Evolutionary conservation across 2,329 filamentous ascomycete species (phyloP).

Genomic region (Pseudogymnoascus sp.): DNA sequence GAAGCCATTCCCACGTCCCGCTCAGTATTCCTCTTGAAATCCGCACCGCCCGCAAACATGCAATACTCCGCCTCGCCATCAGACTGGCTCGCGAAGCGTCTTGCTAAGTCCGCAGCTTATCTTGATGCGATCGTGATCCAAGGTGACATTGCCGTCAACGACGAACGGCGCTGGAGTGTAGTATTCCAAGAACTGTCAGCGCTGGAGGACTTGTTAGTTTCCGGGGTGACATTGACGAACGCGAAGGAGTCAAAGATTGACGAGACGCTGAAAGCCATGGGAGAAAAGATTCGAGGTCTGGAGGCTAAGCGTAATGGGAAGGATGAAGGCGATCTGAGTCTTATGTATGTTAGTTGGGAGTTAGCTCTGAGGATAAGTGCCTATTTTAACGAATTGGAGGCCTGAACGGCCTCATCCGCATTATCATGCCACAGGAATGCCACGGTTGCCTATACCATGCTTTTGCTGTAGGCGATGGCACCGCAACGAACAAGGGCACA

Average conservation of each 20-base stretch:
- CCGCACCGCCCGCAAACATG: conserved; percentile 11
- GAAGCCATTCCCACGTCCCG: conserved; percentile 11
- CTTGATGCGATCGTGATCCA: background rate
- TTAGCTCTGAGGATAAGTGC: conserved; percentile 11
- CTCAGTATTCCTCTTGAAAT: conserved; percentile 13
- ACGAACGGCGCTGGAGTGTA: conserved; percentile 10
- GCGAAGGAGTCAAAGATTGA: background rate
- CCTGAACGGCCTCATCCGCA: background rate
- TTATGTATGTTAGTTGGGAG: conserved; percentile 14
- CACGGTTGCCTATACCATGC: background rate
- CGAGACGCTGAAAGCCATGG: conserved; percentile 1
- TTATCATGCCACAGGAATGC: background rate
- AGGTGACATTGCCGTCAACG: background rate
- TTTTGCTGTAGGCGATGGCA: background rate
- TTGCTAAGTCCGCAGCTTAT: background rate
- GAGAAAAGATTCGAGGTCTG: conserved; percentile 1
- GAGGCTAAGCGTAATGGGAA: background rate
- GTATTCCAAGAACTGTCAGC: conserved; percentile 5
- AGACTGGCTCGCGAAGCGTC: conserved; percentile 9
- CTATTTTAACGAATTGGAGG: conserved; percentile 7
- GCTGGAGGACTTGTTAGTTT: conserved; percentile 12
- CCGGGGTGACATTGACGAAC: background rate
- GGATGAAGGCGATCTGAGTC: conserved; percentile 9
- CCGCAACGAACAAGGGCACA: background rate
- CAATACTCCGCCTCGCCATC: background rate